Evolutionary conservation across 1,139 yeast genomes (phyloP).

Genomic region (Debaryomycetaceae sp.): DNA sequence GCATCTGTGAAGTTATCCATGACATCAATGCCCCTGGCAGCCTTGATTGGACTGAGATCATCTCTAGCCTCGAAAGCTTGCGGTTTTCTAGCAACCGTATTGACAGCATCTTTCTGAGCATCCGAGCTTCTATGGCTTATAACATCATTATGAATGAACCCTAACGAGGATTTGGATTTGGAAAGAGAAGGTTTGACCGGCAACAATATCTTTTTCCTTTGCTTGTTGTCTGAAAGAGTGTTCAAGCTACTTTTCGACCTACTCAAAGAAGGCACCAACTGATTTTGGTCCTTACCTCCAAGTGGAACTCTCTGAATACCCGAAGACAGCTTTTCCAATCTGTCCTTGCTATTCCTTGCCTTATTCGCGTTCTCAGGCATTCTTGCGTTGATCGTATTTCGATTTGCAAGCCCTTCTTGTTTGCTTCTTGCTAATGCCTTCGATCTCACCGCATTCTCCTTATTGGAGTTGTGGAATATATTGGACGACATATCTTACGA

Average conservation of each 20-base stretch:
- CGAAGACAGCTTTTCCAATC: not conserved
- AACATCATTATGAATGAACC: conserved; percentile 22
- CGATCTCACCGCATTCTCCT: conserved; percentile 11
- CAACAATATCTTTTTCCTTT: conserved; percentile 12
- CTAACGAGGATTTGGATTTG: conserved; percentile 40
- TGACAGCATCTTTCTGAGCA: not conserved
- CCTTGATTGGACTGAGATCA: not conserved
- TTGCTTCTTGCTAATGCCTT: not conserved
- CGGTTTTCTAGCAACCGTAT: not conserved
- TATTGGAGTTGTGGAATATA: conserved; percentile 6
- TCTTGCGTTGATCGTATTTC: not conserved
- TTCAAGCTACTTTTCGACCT: conserved; percentile 32
- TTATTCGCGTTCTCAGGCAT: not conserved
- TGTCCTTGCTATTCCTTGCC: not conserved
- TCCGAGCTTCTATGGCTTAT: not conserved
- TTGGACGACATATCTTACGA: conserved; percentile 3
- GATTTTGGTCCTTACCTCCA: conserved; percentile 49
- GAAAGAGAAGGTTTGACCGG: conserved; percentile 24
- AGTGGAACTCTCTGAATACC: conserved; percentile 36
- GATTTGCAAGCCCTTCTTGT: not conserved
- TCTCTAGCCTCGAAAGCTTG: not conserved
- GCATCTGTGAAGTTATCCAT: not conserved
- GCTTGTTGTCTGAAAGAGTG: conserved; percentile 4
- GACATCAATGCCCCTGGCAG: not conserved
- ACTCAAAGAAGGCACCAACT: conserved; percentile 24